Base-by-base conservation (phyloP, 768 basidiomycete genomes). In the Mycena maculata region DNA sequence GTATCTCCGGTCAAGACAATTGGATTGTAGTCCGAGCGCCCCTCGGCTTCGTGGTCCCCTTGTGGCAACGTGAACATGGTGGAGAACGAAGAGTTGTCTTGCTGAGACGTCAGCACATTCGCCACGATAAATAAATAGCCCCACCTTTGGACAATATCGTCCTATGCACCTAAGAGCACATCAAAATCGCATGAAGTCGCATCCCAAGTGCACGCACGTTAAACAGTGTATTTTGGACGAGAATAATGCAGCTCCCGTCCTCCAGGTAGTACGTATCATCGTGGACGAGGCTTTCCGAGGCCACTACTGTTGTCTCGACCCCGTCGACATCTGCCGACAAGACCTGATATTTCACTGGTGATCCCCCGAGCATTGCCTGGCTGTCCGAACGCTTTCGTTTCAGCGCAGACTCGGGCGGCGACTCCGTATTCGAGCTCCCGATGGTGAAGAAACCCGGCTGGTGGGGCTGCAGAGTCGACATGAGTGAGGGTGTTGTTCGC, bases 1-100 rank as follows among this genome's bases (percentile, higher is more conserved):
- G 85, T 87, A 66, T 93, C 90, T 0, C 91, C 92, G 2, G 77
- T 76, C 33, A 93, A 82, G 31, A 87, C 67, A 38, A 94, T 85
- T 1, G 92, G 92, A 63, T 87, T 85, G 27, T 85, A 84, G 71
- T 93, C 92, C 11, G 86, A 87, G 18, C 73, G 75, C 4, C 92
- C 92, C 72, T 93, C 91, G 2, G 72, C 76, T 16, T 77, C 72
- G 11, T 76, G 74, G 42, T 80, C 76, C 2, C 87, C 89, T 73
- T 88, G 86, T 4, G 92, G 92, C 25, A 93, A 78, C 6, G 85
- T 82, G 73, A 94, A 93, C 83, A 92, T 85, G 4, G 86, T 78
- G 27, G 81, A 75, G 72, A 94, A 94, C 39, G 86, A 87, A 18
- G 90, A 90, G 3, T 83, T 82, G 70, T 92, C 69, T 70, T 45